Conservation (phyloP, 2,329 filamentous ascomycete genomes). For the Thermothelomyces thermophilus region DNA sequence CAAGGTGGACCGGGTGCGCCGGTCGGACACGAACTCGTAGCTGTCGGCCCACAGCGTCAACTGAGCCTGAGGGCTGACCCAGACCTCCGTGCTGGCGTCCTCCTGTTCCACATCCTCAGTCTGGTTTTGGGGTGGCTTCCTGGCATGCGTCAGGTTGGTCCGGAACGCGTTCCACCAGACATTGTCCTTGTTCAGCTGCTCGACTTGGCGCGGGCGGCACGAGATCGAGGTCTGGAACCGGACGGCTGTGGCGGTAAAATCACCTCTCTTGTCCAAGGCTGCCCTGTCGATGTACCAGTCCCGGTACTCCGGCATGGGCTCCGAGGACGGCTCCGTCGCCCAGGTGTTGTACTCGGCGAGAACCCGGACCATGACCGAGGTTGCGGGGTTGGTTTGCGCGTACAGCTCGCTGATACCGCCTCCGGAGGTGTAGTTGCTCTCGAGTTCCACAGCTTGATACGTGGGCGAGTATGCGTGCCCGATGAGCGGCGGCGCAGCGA, state of each 20-base stretch:
- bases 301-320: slow-evolving; percentile 20
- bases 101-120: neutral
- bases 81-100: slow-evolving; percentile 17
- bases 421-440: slow-evolving; percentile 18
- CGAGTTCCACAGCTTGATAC: slow-evolving; percentile 5
- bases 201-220: slow-evolving; percentile 14
- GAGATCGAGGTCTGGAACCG: slow-evolving; percentile 17
- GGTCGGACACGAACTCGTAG: slow-evolving; percentile 17
- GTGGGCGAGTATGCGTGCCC: slow-evolving; percentile 19
- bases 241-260: slow-evolving; percentile 19
- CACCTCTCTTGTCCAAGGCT: slow-evolving; percentile 14
- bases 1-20: slow-evolving; percentile 18
- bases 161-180: slow-evolving; percentile 20
- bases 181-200: slow-evolving; percentile 17
- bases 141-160: slow-evolving; percentile 23
- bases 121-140: slow-evolving; percentile 1
- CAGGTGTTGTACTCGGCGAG: slow-evolving; percentile 21
- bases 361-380: slow-evolving; percentile 17
- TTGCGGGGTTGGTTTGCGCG: slow-evolving; percentile 20
- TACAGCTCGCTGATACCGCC: slow-evolving; percentile 20
- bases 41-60: slow-evolving; percentile 21
- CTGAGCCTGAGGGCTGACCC: slow-evolving; percentile 16
- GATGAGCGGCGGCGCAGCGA: slow-evolving; percentile 16
- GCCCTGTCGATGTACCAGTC: slow-evolving; percentile 24
- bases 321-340: slow-evolving; percentile 17